A percentile compares a stretch with the other conserved stretches of the same genome.
Conservation (phyloP, 805 yeast genomes). For the Torulaspora franciscae region DNA sequence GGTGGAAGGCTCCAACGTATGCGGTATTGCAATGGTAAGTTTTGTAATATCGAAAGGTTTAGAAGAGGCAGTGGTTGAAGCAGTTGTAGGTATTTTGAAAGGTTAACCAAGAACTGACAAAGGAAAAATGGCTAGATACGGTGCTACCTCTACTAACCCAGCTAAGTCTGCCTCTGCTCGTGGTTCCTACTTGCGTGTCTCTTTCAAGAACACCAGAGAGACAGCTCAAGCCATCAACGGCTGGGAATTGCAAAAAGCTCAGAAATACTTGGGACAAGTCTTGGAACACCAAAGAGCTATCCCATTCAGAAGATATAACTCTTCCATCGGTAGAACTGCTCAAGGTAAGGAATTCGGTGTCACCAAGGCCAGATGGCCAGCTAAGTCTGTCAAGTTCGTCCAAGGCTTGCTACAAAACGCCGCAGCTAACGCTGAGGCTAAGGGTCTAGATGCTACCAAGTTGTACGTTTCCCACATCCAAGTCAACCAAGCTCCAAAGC, state of each 20-base stretch:
- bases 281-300: constrained; percentile 98
- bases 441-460: constrained; percentile 95
- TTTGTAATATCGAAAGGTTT: background rate
- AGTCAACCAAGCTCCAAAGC: constrained; percentile 99
- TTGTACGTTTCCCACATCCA: constrained; percentile 96
- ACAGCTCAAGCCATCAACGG: constrained; percentile 98
- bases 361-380: constrained; percentile 99
- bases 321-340: constrained; percentile 97
- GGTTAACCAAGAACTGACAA: constrained; percentile 17
- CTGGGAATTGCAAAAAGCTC: constrained; percentile 96
- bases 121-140: constrained; percentile 93
- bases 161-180: constrained; percentile 99
- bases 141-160: constrained; percentile 98
- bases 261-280: constrained; percentile 91
- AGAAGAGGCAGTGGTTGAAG: background rate
- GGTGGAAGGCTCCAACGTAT: background rate
- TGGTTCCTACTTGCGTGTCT: constrained; percentile 98
- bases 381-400: constrained; percentile 92
- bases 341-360: constrained; percentile 99
- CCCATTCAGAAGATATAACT: constrained; percentile 97
- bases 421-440: constrained; percentile 97
- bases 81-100: background rate
- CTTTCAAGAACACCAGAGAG: constrained; percentile 99
- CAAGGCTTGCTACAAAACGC: constrained; percentile 95
- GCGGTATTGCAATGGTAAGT: constrained; percentile 4